Base-by-base conservation (phyloP, 2,329 filamentous ascomycete species). In the Coniochaeta prunicola region DNA sequence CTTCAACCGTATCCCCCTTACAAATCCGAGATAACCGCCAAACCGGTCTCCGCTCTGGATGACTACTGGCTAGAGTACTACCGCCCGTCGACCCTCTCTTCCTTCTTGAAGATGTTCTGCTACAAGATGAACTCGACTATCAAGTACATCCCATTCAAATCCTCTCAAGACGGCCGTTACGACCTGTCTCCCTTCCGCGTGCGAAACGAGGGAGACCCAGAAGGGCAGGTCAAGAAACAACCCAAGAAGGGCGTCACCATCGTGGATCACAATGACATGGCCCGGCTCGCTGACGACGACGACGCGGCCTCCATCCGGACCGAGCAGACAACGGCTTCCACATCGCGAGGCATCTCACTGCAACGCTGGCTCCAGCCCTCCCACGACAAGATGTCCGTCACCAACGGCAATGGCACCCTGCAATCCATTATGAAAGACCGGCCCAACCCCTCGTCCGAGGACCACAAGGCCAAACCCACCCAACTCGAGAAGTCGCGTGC, bases 21-120 rank as follows among this genome's bases (percentile, higher is more conserved):
- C 38, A 74, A 74, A 3, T 70, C 72, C 36, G 71, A 76, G 24
- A 64, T 69, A 8, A 64, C 64, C 13, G 69, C 70, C 30, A 80
- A 77, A 61, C 76, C 77, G 7, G 74, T 89, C 3, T 76, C 80
- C 3, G 85, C 82, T 60, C 91, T 91, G 61, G 93, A 97, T 69
- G 92, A 97, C 71, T 99, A 96, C 73, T 99, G 94, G 94, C 79
- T 94, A 8, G 94, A 99, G 70, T 97, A 97, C 71, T 99, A 99
- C 70, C 86, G 92, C 15, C 94, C 94, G 0, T 81, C 90, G 8
- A 90, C 90, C 0, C 76, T 97, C 1, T 96, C 94, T 0, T 94
- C 91, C 0, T 91, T 97, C 64, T 83, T 87, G 15, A 99, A 97
- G 70, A 89, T 97, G 70, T 97, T 96, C 69, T 85, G 91, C 0